Evolutionary conservation across 2,329 filamentous ascomycete genomes (phyloP).

Genomic region (Pseudopithomyces chartarum): DNA sequence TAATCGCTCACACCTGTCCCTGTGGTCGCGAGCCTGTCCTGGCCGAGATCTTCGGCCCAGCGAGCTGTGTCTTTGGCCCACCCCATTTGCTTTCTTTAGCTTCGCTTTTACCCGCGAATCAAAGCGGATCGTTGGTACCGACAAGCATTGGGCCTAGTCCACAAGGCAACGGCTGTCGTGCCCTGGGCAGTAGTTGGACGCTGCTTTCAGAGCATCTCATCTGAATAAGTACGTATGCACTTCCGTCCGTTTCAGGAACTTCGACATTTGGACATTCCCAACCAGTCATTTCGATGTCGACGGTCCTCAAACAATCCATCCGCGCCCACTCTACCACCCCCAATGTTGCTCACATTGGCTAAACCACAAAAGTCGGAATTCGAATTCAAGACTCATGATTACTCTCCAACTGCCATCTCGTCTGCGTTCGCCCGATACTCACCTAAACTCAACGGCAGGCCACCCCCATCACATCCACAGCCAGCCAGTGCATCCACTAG

Average conservation of each 20-base stretch:
- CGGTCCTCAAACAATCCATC: conserved; percentile 21
- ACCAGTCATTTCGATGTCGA: conserved; percentile 43
- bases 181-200: conserved; percentile 42
- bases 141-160: conserved; percentile 40
- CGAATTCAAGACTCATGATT: conserved; percentile 56
- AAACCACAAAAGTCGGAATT: conserved; percentile 54
- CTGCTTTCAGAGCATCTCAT: conserved; percentile 39
- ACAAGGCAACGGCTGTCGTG: conserved; percentile 39
- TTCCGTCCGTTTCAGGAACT: conserved; percentile 40
- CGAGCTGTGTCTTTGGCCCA: conserved; percentile 33
- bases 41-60: conserved; percentile 44
- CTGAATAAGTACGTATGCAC: conserved; percentile 45
- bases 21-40: conserved; percentile 36
- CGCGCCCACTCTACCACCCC: conserved; percentile 26
- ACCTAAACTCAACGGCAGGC: conserved; percentile 48
- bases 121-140: conserved; percentile 34
- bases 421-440: conserved; percentile 46
- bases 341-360: conserved; percentile 58
- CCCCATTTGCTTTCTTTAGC: conserved; percentile 32
- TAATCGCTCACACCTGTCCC: conserved; percentile 41
- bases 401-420: conserved; percentile 49
- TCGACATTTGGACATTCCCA: conserved; percentile 32
- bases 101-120: conserved; percentile 44
- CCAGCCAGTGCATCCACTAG: conserved; percentile 48
- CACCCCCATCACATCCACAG: conserved; percentile 41